A percentile compares a stretch with the other conserved stretches of the same genome.
Evolutionary conservation across 345 rosid genomes (phyloP).

Genomic region (Eucalyptus regnans): DNA sequence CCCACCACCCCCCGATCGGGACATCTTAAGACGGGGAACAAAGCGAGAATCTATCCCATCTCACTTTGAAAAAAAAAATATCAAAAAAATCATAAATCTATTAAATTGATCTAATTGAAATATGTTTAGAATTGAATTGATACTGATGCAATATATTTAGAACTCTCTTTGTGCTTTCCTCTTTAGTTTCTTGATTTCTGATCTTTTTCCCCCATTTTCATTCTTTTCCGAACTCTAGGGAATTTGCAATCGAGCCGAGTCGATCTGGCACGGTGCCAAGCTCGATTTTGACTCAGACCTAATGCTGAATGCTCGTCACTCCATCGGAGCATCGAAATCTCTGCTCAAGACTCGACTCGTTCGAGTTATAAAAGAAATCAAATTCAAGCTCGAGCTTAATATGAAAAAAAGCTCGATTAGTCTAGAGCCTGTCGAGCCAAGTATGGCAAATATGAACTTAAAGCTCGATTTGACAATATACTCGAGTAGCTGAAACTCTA

Average conservation of each 20-base stretch:
- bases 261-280: accelerated
- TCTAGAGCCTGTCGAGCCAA: not conserved
- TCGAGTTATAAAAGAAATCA: not conserved
- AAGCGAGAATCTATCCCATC: not conserved
- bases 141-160: accelerated
- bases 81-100: too few species aligned
- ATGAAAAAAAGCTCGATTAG: not conserved
- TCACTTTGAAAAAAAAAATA: accelerated
- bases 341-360: accelerated
- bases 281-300: accelerated
- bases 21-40: not conserved
- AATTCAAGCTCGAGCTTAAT: accelerated
- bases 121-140: accelerated
- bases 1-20: not conserved
- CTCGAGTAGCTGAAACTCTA: not conserved
- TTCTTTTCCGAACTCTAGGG: accelerated
- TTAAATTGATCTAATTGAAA: too few species aligned
- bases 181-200: not conserved
- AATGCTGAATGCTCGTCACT: accelerated
- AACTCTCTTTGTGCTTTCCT: too few species aligned
- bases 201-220: not conserved
- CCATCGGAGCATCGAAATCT: accelerated
- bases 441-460: not conserved
- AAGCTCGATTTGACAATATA: not conserved
- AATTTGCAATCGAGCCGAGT: not conserved